These are phyloP conservation scores for Samsoniella hepiali DNA, from an alignment of 2,329 filamentous ascomycete species.

Conservation along the genomic window DNA sequence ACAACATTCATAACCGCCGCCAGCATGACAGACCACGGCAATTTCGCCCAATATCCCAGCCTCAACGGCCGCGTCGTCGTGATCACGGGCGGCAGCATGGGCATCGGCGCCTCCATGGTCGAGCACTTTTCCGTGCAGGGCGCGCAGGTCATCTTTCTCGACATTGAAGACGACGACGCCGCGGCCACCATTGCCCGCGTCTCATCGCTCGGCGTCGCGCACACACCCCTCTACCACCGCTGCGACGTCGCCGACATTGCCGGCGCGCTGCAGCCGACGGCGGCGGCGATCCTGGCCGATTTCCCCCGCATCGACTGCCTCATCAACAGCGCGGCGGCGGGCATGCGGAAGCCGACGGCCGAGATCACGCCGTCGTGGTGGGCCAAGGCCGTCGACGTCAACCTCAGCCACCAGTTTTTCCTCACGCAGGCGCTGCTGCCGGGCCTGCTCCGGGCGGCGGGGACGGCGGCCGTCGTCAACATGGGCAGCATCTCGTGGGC, in stretches of 20 bases:
- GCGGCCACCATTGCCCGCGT: slow-evolving; percentile 25
- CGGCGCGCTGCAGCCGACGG: slow-evolving; percentile 27
- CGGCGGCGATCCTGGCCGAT: slow-evolving; percentile 27
- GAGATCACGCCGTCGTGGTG: slow-evolving; percentile 36
- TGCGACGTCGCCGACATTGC: slow-evolving; percentile 38
- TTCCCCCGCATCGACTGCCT: slow-evolving; percentile 69
- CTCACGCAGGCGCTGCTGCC: slow-evolving; percentile 70
- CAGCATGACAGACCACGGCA: slow-evolving; percentile 3
- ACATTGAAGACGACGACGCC: slow-evolving; percentile 32
- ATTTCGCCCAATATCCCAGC: slow-evolving; percentile 34
- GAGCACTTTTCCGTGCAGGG: slow-evolving; percentile 39
- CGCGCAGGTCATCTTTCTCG: slow-evolving; percentile 39
- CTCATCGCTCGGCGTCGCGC: slow-evolving; percentile 19
- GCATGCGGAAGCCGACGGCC: slow-evolving; percentile 21
- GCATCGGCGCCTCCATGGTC: slow-evolving; percentile 39
- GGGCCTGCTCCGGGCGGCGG: slow-evolving; percentile 65
- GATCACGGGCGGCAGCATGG: slow-evolving; percentile 39
- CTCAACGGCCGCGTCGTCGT: slow-evolving; percentile 35
- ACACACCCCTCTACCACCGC: slow-evolving; percentile 33
- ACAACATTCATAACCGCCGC: background rate
- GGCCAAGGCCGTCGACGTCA: slow-evolving; percentile 38
- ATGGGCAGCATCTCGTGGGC: slow-evolving; percentile 54
- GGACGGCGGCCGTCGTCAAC: slow-evolving; percentile 55
- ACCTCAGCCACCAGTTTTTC: slow-evolving; percentile 51
- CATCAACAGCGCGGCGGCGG: slow-evolving; percentile 75